phyloP scores from a whole-genome alignment of 148 eudicot species.

The Talinum fruticosum region DNA sequence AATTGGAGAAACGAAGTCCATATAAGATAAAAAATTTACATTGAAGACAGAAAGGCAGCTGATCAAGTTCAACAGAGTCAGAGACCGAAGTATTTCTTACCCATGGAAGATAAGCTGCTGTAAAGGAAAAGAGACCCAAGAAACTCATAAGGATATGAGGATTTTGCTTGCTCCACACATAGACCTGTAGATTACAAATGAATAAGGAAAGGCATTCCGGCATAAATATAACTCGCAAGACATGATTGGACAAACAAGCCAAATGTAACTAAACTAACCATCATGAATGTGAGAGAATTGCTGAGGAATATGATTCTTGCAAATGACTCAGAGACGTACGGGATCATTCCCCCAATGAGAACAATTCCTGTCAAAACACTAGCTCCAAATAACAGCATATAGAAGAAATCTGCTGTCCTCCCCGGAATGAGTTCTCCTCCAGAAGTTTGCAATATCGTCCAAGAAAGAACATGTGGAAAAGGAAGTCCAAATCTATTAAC shows the following conservation, averaged over 20 bases:
- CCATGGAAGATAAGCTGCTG: conserved; percentile 98
- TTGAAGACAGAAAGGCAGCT: background rate
- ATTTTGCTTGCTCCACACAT: conserved; percentile 99
- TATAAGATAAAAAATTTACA: background rate
- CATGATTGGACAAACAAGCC: background rate
- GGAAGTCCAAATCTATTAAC: conserved; percentile 81
- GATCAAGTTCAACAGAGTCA: background rate
- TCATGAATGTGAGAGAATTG: conserved; percentile 96
- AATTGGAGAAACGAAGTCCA: conserved; percentile 12
- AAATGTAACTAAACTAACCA: conserved; percentile 58
- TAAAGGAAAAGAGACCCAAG: conserved; percentile 93
- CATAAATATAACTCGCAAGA: background rate
- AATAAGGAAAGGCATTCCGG: conserved; percentile 3
- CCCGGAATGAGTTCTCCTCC: conserved; percentile 93
- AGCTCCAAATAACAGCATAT: conserved; percentile 95
- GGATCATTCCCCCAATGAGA: conserved; percentile 94
- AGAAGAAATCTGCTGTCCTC: conserved; percentile 96
- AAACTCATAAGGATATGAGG: conserved; percentile 97
- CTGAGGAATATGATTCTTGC: conserved; percentile 93
- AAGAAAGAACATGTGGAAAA: conserved; percentile 98
- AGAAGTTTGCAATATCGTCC: conserved; percentile 98
- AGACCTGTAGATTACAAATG: conserved; percentile 49
- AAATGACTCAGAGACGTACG: conserved; percentile 84
- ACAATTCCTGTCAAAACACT: conserved; percentile 86
- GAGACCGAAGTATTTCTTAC: conserved; percentile 39